Percentiles rank a stretch among this genome's conserved stretches.
Evolutionary conservation across 2,329 filamentous ascomycete genomes (phyloP).

Genomic region (Nakataea oryzae): DNA sequence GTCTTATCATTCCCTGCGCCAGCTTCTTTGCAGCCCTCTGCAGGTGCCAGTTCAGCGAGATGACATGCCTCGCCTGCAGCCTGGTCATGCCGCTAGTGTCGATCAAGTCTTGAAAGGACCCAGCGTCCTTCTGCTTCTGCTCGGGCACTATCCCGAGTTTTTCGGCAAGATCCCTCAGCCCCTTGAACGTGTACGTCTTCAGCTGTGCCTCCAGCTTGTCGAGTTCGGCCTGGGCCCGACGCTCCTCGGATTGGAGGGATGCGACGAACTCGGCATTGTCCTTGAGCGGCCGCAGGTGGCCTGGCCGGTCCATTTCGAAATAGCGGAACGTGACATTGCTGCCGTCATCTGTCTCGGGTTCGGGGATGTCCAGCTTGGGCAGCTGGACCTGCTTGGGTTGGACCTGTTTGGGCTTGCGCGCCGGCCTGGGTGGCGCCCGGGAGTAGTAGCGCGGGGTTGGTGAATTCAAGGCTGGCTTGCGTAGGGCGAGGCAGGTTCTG

Average conservation of each 20-base stretch:
- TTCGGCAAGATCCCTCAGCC: constrained; percentile 14
- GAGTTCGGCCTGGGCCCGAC: constrained; percentile 23
- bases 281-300: constrained; percentile 24
- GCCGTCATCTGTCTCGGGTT: constrained; percentile 6
- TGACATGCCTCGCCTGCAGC: constrained; percentile 11
- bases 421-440: not conserved
- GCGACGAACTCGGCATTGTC: constrained; percentile 29
- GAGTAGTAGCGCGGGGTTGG: not conserved
- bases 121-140: constrained; percentile 15
- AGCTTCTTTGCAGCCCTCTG: constrained; percentile 21
- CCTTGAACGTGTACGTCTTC: constrained; percentile 9
- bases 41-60: constrained; percentile 18
- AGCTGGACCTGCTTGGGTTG: not conserved
- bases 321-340: constrained; percentile 25
- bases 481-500: constrained; percentile 11
- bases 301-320: constrained; percentile 34
- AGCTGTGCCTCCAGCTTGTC: constrained; percentile 26
- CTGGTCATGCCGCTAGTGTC: constrained; percentile 12
- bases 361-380: not conserved
- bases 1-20: constrained; percentile 18
- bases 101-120: constrained; percentile 9
- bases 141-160: constrained; percentile 8
- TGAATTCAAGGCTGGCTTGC: not conserved
- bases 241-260: constrained; percentile 24
- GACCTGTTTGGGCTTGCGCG: not conserved